phyloP scores from a whole-genome alignment of 176 grass and related monocot species.

The Bolboschoenus planiculmis region DNA sequence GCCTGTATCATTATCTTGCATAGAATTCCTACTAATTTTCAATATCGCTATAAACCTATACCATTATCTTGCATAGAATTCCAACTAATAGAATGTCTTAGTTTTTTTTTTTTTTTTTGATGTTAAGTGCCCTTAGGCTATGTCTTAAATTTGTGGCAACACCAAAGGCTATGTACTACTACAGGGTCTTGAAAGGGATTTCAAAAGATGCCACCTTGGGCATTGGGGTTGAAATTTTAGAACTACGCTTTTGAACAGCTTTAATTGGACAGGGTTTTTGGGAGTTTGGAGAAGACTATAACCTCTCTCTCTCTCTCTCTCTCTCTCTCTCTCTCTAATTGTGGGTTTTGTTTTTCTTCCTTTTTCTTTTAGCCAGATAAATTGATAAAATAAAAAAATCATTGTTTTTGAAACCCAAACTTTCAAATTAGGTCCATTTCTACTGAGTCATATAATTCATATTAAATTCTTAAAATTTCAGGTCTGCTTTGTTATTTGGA shows the following conservation, averaged over 20 bases:
- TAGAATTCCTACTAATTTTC: too few species aligned
- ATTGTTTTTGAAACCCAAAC: neutral
- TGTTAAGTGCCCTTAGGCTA: too few species aligned
- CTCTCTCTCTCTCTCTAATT: neutral
- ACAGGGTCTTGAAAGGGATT: neutral
- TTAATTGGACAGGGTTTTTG: constrained; percentile 2
- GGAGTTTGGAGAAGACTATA: constrained; percentile 13
- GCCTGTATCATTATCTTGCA: too few species aligned
- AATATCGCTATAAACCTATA: too few species aligned
- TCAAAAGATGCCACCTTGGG: constrained; percentile 9
- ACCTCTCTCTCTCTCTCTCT: neutral
- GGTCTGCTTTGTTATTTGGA: neutral
- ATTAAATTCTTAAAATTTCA: neutral
- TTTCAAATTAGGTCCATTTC: neutral
- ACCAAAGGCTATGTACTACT: neutral
- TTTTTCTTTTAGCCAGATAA: neutral
- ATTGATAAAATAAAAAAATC: neutral
- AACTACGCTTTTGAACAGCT: constrained; percentile 18
- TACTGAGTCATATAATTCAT: too few species aligned
- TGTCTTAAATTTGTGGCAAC: neutral
- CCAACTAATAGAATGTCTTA: neutral
- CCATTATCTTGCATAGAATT: neutral
- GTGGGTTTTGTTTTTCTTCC: neutral
- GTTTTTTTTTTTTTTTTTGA: too few species aligned
- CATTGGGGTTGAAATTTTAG: constrained; percentile 7